Percentiles rank a stretch among this genome's conserved stretches.
Conservation (phyloP, 2,329 filamentous ascomycete genomes). For the Knoxdaviesia capensis region DNA sequence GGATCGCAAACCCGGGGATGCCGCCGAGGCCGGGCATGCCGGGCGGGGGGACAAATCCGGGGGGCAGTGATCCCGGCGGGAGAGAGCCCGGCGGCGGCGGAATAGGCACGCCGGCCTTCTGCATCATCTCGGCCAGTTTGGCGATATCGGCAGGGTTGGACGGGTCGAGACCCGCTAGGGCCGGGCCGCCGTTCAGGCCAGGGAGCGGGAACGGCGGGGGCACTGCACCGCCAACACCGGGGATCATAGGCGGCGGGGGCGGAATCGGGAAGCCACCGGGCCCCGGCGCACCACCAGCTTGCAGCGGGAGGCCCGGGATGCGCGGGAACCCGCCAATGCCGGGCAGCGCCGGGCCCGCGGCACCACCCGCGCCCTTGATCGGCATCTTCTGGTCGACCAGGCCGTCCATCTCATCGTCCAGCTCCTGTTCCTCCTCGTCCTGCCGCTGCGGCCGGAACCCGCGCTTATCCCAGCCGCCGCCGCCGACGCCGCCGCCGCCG, state of each 20-base stretch:
- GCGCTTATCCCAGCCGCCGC: slow-evolving; percentile 81
- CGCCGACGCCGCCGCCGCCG: slow-evolving; percentile 69
- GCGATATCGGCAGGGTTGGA: slow-evolving; percentile 40
- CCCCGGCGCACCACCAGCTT: slow-evolving; percentile 17
- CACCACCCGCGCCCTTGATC: slow-evolving; percentile 21
- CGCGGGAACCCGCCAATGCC: slow-evolving; percentile 20
- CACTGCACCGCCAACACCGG: slow-evolving; percentile 25
- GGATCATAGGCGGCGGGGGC: slow-evolving; percentile 18
- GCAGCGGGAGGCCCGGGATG: slow-evolving; percentile 38
- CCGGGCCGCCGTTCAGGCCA: slow-evolving; percentile 23
- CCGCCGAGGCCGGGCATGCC: slow-evolving; percentile 12
- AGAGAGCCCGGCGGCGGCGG: slow-evolving; percentile 29
- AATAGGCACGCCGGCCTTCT: slow-evolving; percentile 40
- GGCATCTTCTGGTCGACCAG: slow-evolving; percentile 80
- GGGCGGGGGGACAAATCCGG: slow-evolving; percentile 22
- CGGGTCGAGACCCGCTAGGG: slow-evolving; percentile 33
- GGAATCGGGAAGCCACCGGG: slow-evolving; percentile 23
- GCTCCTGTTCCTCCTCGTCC: slow-evolving; percentile 84
- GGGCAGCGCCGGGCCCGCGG: slow-evolving; percentile 19
- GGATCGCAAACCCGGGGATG: slow-evolving; percentile 8
- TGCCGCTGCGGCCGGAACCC: slow-evolving; percentile 60
- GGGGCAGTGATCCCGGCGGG: slow-evolving; percentile 23
- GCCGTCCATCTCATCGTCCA: slow-evolving; percentile 83
- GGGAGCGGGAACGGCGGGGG: slow-evolving; percentile 32
- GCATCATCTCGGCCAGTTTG: slow-evolving; percentile 42